These are phyloP conservation scores for Solanum aculeatissimum DNA, from an alignment of 305 asterid species.

Conservation along the genomic window DNA sequence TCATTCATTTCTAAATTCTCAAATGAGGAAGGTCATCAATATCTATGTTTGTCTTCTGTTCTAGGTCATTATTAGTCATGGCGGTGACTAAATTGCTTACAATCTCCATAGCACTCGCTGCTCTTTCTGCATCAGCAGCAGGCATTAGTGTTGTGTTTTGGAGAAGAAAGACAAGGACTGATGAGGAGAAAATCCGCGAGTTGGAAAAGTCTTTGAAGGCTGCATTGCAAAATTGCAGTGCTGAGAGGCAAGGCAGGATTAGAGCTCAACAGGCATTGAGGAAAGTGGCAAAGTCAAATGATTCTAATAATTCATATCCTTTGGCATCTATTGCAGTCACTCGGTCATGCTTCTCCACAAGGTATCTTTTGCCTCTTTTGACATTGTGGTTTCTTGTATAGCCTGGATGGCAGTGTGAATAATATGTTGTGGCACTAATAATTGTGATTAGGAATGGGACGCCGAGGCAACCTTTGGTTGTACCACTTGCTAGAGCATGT, in stretches of 20 bases:
- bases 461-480: slow-evolving; percentile 94
- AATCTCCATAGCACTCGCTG: slow-evolving; percentile 19
- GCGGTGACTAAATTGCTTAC: slow-evolving; percentile 23
- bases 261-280: slow-evolving; percentile 87
- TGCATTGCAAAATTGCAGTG: slow-evolving; percentile 54
- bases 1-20: background rate
- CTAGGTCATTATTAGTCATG: slow-evolving; percentile 2
- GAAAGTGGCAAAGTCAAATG: slow-evolving; percentile 34
- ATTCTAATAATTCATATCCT: slow-evolving; percentile 47
- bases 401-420: background rate
- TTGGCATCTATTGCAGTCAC: slow-evolving; percentile 76
- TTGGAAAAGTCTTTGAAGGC: slow-evolving; percentile 52
- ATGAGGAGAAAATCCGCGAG: slow-evolving; percentile 25
- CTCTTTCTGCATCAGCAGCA: slow-evolving; percentile 28
- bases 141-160: slow-evolving; percentile 23
- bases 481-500: slow-evolving; percentile 85
- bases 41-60: background rate
- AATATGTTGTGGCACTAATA: background rate
- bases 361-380: slow-evolving; percentile 27
- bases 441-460: slow-evolving; percentile 45
- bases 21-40: background rate
- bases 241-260: slow-evolving; percentile 88
- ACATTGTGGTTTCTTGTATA: background rate
- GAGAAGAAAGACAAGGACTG: slow-evolving; percentile 30
- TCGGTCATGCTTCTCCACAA: slow-evolving; percentile 73